Conservation (phyloP, 768 basidiomycete genomes). For the Nevesoporus exiguus region DNA sequence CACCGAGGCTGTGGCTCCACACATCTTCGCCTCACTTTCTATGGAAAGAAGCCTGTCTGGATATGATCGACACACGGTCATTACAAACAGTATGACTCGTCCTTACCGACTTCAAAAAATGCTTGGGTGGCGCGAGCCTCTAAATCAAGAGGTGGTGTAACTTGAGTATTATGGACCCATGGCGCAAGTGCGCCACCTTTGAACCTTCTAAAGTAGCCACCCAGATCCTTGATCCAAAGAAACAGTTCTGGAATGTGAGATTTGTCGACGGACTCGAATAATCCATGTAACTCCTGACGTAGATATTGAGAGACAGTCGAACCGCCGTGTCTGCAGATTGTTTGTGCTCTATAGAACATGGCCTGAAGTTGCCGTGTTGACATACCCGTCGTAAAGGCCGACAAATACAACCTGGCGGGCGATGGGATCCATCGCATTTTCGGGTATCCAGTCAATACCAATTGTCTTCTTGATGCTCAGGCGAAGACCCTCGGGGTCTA, state of each 20-base stretch:
- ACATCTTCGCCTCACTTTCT: constrained; percentile 65
- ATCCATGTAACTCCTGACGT: constrained; percentile 77
- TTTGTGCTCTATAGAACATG: constrained; percentile 1
- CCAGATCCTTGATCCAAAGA: constrained; percentile 71
- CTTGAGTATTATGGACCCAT: constrained; percentile 45
- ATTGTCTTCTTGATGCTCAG: constrained; percentile 58
- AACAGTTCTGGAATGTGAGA: constrained; percentile 70
- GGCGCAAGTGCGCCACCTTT: constrained; percentile 73
- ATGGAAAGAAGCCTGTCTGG: constrained; percentile 71
- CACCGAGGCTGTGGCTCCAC: constrained; percentile 90
- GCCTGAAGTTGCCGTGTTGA: neutral
- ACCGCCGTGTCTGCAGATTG: constrained; percentile 77
- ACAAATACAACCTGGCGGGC: constrained; percentile 79
- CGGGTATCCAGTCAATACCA: constrained; percentile 71
- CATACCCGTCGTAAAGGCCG: constrained; percentile 89
- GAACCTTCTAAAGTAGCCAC: constrained; percentile 91
- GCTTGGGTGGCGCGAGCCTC: constrained; percentile 84
- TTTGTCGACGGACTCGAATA: constrained; percentile 78
- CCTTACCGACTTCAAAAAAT: constrained; percentile 73
- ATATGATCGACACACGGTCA: constrained; percentile 5
- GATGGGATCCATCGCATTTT: constrained; percentile 47
- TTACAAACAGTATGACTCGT: neutral
- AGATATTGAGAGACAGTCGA: constrained; percentile 86
- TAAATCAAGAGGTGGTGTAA: constrained; percentile 52
- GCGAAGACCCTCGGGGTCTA: constrained; percentile 73